Base-by-base conservation (phyloP, 352 stramenopile genomes). In the Thalassiosira allenii region DNA sequence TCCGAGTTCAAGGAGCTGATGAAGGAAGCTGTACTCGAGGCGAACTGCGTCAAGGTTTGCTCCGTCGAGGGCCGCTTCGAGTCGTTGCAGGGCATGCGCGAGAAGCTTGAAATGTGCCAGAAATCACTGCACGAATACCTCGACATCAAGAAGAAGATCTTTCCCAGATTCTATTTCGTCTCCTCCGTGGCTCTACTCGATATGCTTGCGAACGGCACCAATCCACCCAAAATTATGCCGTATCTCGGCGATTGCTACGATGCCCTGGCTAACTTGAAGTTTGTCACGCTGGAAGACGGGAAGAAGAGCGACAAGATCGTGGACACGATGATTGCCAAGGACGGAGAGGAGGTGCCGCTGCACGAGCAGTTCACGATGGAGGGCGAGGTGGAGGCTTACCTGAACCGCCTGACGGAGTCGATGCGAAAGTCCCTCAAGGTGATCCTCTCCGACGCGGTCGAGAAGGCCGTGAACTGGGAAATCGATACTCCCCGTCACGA, bases 181-280 rank as follows among this genome's bases (percentile, higher is more conserved):
- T 98, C 95, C 11, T 97, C 97, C 25, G 94, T 97, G 17, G 96
- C 95, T 23, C 76, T 98, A 30, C 91, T 98, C 1, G 96, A 98
- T 66, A 98, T 98, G 69, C 83, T 98, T 20, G 96, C 95, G 1
- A 98, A 98, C 82, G 96, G 96, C 3, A 98, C 96, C 75, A 98
- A 98, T 71, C 97, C 97, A 1, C 97, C 97, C 73, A 98, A 98
- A 84, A 98, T 99, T 86, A 97, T 98, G 94, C 95, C 95, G 14
- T 98, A 98, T 78, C 88, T 99, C 5, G 95, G 96, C 12, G 96
- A 98, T 84, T 99, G 97, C 89, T 99, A 98, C 72, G 97, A 98
- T 84, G 97, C 97, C 12, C 84, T 99, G 2, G 97, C 87, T 27
- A 91, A 94, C 70, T 76, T 95, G 37, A 85, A 81, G 9, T 95